Evolutionary conservation across 208 protist genomes (phyloP), one percentile per base, ranked within the genome.

Genomic region (Trypanosomatidae sp.): DNA sequence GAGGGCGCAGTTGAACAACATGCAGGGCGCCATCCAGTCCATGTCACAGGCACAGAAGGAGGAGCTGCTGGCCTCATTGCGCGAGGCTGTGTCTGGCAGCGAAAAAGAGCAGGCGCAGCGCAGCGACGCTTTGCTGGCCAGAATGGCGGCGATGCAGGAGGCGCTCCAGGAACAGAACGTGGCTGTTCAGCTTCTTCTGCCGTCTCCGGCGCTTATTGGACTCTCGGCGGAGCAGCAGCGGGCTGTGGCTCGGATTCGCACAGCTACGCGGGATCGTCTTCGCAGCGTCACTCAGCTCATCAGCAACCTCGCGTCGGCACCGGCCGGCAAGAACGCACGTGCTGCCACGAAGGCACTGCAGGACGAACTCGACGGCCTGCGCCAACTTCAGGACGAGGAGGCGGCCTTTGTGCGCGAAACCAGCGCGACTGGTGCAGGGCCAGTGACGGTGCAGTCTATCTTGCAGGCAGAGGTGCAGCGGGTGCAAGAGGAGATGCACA

Each of bases 151-250:
- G 59, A 73, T 84, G 64, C 70, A 81, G 50, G 60, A 46, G 7
- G 52, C 71, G 33, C 49, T 84, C 55, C 62, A 69, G 2, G 65
- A 69, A 46, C 79, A 84, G 50, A 44, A 52, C 7, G 68, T 59
- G 2, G 71, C 79, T 8, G 64, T 84, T 44, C 69, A 80, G 66
- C 56, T 66, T 17, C 65, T 80, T 36, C 67, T 68, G 62, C 70
- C 79, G 5, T 67, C 71, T 12, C 62, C 59, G 0, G 43, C 62
- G 4, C 55, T 80, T 33, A 22, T 58, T 5, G 76, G 66, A 33
- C 58, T 76, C 22, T 75, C 76, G 7, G 49, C 33, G n/a, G 56
- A 69, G 65, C 76, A 80, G 71, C 76, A 55, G 58, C 19, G 47
- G 19, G 55, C 47, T 52, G 66, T 69, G 58, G 66, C 52, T 2